These are phyloP conservation scores for Fusarium sp. DNA, from an alignment of 2,329 filamentous ascomycete genomes.

Conservation along the genomic window DNA sequence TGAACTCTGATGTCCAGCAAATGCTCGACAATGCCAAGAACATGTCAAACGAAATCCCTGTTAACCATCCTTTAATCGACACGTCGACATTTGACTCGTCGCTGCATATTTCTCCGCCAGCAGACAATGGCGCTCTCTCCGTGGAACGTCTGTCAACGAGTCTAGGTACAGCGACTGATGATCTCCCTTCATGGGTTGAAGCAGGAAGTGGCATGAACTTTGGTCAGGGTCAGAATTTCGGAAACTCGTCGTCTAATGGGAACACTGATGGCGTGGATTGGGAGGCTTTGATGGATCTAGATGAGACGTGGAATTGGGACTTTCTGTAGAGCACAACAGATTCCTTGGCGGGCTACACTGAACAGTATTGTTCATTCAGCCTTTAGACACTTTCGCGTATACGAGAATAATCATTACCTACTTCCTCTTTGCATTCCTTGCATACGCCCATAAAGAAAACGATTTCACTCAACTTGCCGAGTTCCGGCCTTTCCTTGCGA, in stretches of 20 bases:
- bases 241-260: not conserved
- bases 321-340: constrained; percentile 14
- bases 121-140: not conserved
- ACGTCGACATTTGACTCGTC: constrained; percentile 16
- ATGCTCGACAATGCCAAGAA: constrained; percentile 1
- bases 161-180: constrained; percentile 3
- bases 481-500: not conserved
- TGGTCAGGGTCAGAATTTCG: not conserved
- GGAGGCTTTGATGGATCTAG: constrained; percentile 33
- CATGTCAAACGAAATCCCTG: constrained; percentile 2
- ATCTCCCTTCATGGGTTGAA: constrained; percentile 23
- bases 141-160: constrained; percentile 15
- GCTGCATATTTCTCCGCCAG: constrained; percentile 2
- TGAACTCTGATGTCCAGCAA: constrained; percentile 9
- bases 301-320: constrained; percentile 33
- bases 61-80: constrained; percentile 17
- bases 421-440: not conserved
- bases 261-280: constrained; percentile 27
- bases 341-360: not conserved
- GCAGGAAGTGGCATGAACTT: not conserved
- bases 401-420: fast-evolving
- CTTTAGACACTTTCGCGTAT: not conserved
- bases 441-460: not conserved
- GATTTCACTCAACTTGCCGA: constrained; percentile 4
- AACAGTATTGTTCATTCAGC: not conserved